Conservation (phyloP, 768 basidiomycete species). For the Auricularia heimuer region DNA sequence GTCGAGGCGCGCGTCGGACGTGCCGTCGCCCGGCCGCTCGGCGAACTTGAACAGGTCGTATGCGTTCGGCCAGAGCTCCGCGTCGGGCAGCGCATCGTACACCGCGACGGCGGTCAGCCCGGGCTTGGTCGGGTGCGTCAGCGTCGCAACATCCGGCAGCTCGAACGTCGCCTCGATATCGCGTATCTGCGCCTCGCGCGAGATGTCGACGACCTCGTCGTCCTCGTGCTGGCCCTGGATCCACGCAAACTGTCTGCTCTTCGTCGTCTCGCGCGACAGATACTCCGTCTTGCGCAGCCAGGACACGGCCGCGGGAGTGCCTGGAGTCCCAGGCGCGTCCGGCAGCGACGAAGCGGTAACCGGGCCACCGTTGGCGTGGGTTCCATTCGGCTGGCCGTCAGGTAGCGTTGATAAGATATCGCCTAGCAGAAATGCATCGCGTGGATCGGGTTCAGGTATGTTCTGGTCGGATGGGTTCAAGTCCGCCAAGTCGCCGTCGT, state of each 20-base stretch:
- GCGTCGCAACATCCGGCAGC: constrained; percentile 42
- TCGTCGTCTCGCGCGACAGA: constrained; percentile 24
- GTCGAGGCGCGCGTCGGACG: constrained; percentile 65
- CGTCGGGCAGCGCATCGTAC: constrained; percentile 76
- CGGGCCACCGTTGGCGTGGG: not conserved
- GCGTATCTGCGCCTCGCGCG: constrained; percentile 60
- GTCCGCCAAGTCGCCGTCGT: constrained; percentile 55
- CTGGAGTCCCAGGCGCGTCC: constrained; percentile 14
- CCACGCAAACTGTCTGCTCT: not conserved
- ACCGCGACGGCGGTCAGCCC: constrained; percentile 66
- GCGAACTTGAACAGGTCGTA: constrained; percentile 82
- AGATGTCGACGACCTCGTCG: constrained; percentile 52
- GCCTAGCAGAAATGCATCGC: constrained; percentile 64
- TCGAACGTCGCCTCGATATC: constrained; percentile 76
- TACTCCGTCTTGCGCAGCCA: constrained; percentile 95
- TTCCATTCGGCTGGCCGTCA: not conserved
- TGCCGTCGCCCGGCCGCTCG: constrained; percentile 74
- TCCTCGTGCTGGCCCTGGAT: constrained; percentile 36
- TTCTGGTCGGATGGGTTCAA: constrained; percentile 60
- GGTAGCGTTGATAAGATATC: constrained; percentile 26
- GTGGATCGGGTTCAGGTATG: constrained; percentile 55
- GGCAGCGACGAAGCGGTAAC: not conserved
- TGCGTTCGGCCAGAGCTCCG: constrained; percentile 80
- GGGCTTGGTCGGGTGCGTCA: constrained; percentile 75
- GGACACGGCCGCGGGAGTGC: constrained; percentile 27